These are phyloP conservation scores for Knoxdaviesia capensis DNA, from an alignment of 2,329 filamentous ascomycete genomes.

Conservation along the genomic window DNA sequence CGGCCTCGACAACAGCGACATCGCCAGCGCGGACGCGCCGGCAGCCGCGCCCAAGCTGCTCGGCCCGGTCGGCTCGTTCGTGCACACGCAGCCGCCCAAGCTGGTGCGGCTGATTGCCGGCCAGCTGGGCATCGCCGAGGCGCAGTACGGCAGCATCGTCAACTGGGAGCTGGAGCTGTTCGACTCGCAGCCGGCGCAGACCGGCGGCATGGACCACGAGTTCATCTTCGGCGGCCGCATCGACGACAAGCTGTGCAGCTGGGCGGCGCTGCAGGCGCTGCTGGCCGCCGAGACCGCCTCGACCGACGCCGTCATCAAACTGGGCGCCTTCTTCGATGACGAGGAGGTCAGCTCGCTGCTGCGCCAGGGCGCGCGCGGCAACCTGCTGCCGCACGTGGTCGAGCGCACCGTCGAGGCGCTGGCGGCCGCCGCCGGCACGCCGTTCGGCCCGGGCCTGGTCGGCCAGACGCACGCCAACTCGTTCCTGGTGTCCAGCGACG, in stretches of 20 bases:
- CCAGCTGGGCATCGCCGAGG: slow-evolving; percentile 45
- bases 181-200: slow-evolving; percentile 67
- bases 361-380: slow-evolving; percentile 73
- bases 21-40: slow-evolving; percentile 13
- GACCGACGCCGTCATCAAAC: slow-evolving; percentile 53
- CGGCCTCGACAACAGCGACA: slow-evolving; percentile 57
- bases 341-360: slow-evolving; percentile 89
- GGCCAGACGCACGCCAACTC: slow-evolving; percentile 77
- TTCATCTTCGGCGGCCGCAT: slow-evolving; percentile 91
- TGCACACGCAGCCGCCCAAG: slow-evolving; percentile 63
- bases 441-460: slow-evolving; percentile 40
- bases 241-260: slow-evolving; percentile 95
- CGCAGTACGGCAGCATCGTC: slow-evolving; percentile 52
- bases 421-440: slow-evolving; percentile 22
- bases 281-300: slow-evolving; percentile 41
- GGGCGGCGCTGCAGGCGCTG: slow-evolving; percentile 70
- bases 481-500: slow-evolving; percentile 82
- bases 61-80: slow-evolving; percentile 52
- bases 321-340: slow-evolving; percentile 89
- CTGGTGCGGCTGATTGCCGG: slow-evolving; percentile 67
- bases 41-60: slow-evolving; percentile 20
- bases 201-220: slow-evolving; percentile 73
- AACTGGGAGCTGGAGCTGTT: slow-evolving; percentile 97
- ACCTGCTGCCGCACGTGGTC: slow-evolving; percentile 66
- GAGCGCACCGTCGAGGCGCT: slow-evolving; percentile 61